These are phyloP conservation scores for Porpolomopsis calyptriformis DNA, from an alignment of 768 basidiomycete genomes.

Conservation along the genomic window DNA sequence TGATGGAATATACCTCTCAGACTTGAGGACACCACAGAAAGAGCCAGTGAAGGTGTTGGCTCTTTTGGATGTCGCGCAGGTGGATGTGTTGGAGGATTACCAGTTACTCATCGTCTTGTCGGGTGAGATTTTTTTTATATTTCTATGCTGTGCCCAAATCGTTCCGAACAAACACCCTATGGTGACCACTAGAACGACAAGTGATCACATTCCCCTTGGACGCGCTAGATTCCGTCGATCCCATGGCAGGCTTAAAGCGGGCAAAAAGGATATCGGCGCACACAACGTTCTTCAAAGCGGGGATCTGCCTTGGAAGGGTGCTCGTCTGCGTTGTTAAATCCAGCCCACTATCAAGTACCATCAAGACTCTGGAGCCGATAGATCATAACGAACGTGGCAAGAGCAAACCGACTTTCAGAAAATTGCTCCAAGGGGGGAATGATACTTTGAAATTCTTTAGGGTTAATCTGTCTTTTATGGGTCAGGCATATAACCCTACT, in stretches of 20 bases:
- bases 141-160: slow-evolving; percentile 1
- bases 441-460: slow-evolving; percentile 89
- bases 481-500: neutral
- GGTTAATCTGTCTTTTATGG: slow-evolving; percentile 30
- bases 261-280: slow-evolving; percentile 93
- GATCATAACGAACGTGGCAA: slow-evolving; percentile 75
- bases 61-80: slow-evolving; percentile 82
- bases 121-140: slow-evolving; percentile 35
- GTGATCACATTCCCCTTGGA: slow-evolving; percentile 96
- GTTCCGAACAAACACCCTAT: too few relatives aligned
- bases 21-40: slow-evolving; percentile 62
- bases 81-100: slow-evolving; percentile 94
- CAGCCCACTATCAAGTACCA: slow-evolving; percentile 88
- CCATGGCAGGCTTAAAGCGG: slow-evolving; percentile 81
- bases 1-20: slow-evolving; percentile 92
- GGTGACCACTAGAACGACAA: slow-evolving; percentile 77
- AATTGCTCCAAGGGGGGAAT: slow-evolving; percentile 87
- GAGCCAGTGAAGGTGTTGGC: slow-evolving; percentile 88
- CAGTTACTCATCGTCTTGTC: slow-evolving; percentile 96
- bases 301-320: slow-evolving; percentile 80
- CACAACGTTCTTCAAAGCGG: slow-evolving; percentile 96
- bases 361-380: slow-evolving; percentile 94
- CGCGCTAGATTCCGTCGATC: slow-evolving; percentile 81
- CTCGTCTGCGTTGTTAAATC: slow-evolving; percentile 97
- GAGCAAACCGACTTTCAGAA: slow-evolving; percentile 87